These are phyloP conservation scores for Lepidium africanum DNA, from an alignment of 345 rosid genomes.

Conservation along the genomic window DNA sequence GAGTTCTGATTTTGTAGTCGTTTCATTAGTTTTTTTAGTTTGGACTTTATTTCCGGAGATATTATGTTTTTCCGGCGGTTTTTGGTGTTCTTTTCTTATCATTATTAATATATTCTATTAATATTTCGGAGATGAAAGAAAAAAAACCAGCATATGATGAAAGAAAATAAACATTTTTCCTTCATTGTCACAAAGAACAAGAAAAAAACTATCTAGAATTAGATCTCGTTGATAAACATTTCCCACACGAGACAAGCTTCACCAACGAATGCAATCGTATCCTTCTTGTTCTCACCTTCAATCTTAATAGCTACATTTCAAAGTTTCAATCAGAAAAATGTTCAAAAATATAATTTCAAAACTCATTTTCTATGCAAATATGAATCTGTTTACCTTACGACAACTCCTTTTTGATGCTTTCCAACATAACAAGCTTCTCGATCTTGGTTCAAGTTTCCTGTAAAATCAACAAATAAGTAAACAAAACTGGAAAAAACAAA, in stretches of 20 bases:
- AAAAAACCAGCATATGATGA: background rate
- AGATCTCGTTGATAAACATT: constrained; percentile 55
- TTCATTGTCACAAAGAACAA: background rate
- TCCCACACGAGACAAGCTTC: constrained; percentile 71
- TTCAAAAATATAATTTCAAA: too few relatives aligned
- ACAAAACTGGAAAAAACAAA: background rate
- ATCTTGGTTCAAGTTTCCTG: constrained; percentile 89
- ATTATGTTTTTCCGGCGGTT: too few relatives aligned
- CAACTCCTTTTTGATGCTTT: constrained; percentile 56
- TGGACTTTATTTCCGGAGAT: too few relatives aligned
- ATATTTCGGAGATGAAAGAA: too few relatives aligned
- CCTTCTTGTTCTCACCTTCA: constrained; percentile 48
- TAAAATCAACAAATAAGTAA: constrained; percentile 3
- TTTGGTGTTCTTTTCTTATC: too few relatives aligned
- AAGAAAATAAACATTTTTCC: background rate
- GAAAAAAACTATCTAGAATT: constrained; percentile 37
- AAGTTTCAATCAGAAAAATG: background rate
- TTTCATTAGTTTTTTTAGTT: too few relatives aligned
- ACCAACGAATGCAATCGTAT: constrained; percentile 45
- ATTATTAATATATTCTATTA: too few relatives aligned
- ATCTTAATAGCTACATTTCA: constrained; percentile 48
- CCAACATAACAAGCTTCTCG: constrained; percentile 92
- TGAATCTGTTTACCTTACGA: constrained; percentile 51
- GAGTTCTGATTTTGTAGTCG: too few relatives aligned
- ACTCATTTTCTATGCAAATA: too few relatives aligned